phyloP scores from a whole-genome alignment of 352 stramenopile species.

The Pythium myriotylum region DNA sequence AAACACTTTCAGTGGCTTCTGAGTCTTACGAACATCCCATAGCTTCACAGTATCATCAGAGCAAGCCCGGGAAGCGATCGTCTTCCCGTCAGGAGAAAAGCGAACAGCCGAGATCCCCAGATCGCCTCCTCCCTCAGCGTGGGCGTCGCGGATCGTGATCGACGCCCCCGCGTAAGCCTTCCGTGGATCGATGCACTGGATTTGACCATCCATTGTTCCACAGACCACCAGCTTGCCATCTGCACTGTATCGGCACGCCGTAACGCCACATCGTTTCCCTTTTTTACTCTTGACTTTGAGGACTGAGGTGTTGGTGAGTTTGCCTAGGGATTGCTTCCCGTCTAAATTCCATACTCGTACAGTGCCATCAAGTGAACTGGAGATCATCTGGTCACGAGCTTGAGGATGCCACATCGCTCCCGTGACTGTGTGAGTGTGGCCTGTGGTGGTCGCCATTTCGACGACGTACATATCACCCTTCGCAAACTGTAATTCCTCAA shows the following conservation, averaged over 20 bases:
- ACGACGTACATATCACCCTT: constrained; percentile 89
- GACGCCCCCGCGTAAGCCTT: constrained; percentile 68
- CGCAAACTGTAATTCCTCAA: constrained; percentile 78
- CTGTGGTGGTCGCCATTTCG: constrained; percentile 84
- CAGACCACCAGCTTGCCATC: constrained; percentile 65
- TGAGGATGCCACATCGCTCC: constrained; percentile 72
- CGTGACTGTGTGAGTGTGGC: constrained; percentile 78
- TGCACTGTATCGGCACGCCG: constrained; percentile 66
- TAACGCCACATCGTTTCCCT: constrained; percentile 73
- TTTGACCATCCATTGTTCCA: constrained; percentile 76
- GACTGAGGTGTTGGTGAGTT: constrained; percentile 81
- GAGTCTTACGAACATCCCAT: constrained; percentile 75
- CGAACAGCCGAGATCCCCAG: constrained; percentile 71
- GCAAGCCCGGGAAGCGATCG: constrained; percentile 70
- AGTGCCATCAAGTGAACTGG: constrained; percentile 78
- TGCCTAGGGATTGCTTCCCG: constrained; percentile 72
- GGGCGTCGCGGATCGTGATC: constrained; percentile 65
- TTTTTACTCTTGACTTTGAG: constrained; percentile 84
- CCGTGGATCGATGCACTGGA: constrained; percentile 78
- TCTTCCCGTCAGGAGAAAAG: constrained; percentile 70
- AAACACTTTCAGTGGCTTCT: constrained; percentile 66
- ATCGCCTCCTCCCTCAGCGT: constrained; percentile 71
- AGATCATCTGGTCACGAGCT: constrained; percentile 74
- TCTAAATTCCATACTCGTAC: constrained; percentile 76
- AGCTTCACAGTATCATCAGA: constrained; percentile 82